Percentiles rank a stretch among this genome's conserved stretches.
Conservation (phyloP, 345 rosid species). For the Toxicodendron radicans region DNA sequence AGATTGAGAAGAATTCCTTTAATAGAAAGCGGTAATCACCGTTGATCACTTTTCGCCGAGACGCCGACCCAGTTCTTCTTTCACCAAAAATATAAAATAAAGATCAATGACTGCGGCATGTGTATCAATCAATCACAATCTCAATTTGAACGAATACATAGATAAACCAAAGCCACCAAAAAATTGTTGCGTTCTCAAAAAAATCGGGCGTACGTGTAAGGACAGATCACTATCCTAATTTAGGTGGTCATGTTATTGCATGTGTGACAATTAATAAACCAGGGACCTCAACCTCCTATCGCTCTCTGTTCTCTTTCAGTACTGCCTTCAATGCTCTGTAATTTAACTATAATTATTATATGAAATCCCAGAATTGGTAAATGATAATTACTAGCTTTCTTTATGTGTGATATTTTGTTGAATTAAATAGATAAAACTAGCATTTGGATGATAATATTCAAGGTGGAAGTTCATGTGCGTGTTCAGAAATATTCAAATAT, state of each 20-base stretch:
- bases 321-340: no score
- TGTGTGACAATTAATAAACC: no score
- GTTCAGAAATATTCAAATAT: no score
- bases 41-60: neutral
- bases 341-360: no score
- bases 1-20: neutral
- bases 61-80: neutral
- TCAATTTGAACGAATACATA: neutral
- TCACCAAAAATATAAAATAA: constrained; percentile 13
- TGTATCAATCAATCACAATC: neutral
- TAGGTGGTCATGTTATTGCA: no score
- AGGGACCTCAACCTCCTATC: no score
- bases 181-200: neutral
- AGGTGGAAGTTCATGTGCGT: no score
- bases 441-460: no score
- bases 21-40: neutral
- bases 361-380: no score
- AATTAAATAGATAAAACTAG: no score
- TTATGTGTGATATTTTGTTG: no score
- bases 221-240: neutral
- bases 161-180: neutral
- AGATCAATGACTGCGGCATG: neutral
- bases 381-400: no score
- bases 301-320: neutral
- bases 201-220: neutral